Evolutionary conservation across 371 early-diverging fungal genomes (phyloP).

Genomic region (Mortierella sp.): DNA sequence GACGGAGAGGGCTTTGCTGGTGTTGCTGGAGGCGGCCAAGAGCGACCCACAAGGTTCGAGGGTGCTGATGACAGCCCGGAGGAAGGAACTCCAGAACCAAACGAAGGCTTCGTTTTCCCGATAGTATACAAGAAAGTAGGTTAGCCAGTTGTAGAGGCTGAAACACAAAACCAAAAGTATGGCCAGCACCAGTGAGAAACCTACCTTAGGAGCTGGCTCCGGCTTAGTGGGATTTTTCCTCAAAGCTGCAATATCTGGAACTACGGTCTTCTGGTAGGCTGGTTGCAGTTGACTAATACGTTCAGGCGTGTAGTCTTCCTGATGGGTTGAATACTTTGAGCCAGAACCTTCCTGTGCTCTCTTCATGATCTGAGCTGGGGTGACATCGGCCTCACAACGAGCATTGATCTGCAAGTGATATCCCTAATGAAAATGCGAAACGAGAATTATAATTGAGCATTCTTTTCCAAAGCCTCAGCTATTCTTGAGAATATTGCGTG

Average conservation of each 20-base stretch:
- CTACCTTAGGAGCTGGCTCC: slow-evolving; percentile 62
- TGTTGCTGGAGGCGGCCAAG: slow-evolving; percentile 34
- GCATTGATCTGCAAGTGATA: slow-evolving; percentile 93
- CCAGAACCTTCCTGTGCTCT: slow-evolving; percentile 87
- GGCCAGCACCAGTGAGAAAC: not conserved
- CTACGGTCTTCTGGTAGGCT: slow-evolving; percentile 71
- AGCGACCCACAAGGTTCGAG: slow-evolving; percentile 19
- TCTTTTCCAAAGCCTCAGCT: not conserved
- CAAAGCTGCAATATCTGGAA: slow-evolving; percentile 72
- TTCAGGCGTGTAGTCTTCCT: slow-evolving; percentile 61
- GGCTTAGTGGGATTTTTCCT: slow-evolving; percentile 68
- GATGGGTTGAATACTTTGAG: slow-evolving; percentile 89
- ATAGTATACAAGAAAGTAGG: slow-evolving; percentile 24
- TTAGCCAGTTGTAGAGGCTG: too few relatives aligned
- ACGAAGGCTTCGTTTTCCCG: slow-evolving; percentile 16
- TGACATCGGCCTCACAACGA: slow-evolving; percentile 88
- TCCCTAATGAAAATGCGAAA: slow-evolving; percentile 57
- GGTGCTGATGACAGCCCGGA: slow-evolving; percentile 8
- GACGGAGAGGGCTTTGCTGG: slow-evolving; percentile 4
- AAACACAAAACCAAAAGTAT: not conserved
- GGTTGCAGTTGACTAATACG: slow-evolving; percentile 57
- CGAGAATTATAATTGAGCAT: not conserved
- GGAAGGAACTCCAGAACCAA: slow-evolving; percentile 6
- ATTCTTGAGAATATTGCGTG: too few relatives aligned
- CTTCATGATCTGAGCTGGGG: slow-evolving; percentile 85